phyloP scores from a whole-genome alignment of 2,329 filamentous ascomycete genomes.

The Aureobasidium leucospermi region DNA sequence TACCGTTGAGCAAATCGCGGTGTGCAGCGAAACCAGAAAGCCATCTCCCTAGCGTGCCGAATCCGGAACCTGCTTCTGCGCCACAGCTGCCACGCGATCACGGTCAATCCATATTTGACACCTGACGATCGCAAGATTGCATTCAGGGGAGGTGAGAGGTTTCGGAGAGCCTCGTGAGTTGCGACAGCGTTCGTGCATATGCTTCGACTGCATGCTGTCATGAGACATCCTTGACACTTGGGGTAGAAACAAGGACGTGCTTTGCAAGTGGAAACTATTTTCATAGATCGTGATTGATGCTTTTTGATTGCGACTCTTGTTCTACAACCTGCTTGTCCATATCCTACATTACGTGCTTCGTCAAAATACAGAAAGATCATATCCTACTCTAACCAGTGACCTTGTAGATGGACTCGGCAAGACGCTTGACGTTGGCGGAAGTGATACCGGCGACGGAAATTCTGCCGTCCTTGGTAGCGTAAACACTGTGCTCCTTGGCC shows the following conservation, averaged over 20 bases:
- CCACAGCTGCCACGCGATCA: slow-evolving; percentile 7
- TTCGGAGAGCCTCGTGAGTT: background rate
- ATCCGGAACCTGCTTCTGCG: background rate
- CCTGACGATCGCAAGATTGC: background rate
- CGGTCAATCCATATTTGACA: background rate
- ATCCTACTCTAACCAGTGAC: slow-evolving; percentile 54
- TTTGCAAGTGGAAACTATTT: background rate
- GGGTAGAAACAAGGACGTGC: background rate
- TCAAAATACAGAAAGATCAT: background rate
- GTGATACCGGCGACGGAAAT: slow-evolving; percentile 85
- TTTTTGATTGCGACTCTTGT: background rate
- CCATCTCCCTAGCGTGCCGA: background rate
- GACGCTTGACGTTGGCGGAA: slow-evolving; percentile 66
- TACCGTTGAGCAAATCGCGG: slow-evolving; percentile 8
- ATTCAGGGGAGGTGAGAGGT: background rate
- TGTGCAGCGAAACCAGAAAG: slow-evolving; percentile 1
- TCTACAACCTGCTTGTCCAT: slow-evolving; percentile 6
- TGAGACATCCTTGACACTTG: background rate
- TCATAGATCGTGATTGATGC: background rate
- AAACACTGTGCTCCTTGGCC: slow-evolving; percentile 93
- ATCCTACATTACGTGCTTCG: slow-evolving; percentile 12
- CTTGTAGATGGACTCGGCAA: slow-evolving; percentile 79
- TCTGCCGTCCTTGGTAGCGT: slow-evolving; percentile 87
- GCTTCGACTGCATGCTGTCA: background rate
- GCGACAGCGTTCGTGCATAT: background rate